A percentile compares a stretch with the other conserved stretches of the same genome.
Evolutionary conservation across 495 filamentous ascomycete species (phyloP).

Genomic region (Copromyces sp.): DNA sequence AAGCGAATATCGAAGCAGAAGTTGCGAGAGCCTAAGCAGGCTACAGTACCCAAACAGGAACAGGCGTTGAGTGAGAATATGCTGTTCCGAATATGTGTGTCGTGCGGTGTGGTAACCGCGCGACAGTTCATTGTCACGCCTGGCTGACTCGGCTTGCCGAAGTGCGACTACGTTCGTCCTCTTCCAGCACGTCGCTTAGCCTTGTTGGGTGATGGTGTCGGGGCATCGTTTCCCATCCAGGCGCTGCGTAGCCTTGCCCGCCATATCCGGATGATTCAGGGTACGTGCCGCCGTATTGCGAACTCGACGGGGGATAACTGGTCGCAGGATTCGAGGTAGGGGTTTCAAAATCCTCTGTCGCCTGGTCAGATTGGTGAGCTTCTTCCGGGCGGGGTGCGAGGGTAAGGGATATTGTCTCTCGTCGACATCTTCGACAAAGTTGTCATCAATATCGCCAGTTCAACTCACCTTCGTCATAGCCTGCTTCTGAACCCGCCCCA

Average conservation of each 20-base stretch:
- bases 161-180: conserved; percentile 60
- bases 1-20: not conserved
- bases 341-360: conserved; percentile 41
- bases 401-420: conserved; percentile 37
- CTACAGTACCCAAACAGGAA: not conserved
- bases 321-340: conserved; percentile 23
- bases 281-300: conserved; percentile 24
- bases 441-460: conserved; percentile 39
- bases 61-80: not conserved
- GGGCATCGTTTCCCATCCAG: conserved; percentile 71
- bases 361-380: conserved; percentile 31
- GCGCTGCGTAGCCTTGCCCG: conserved; percentile 53
- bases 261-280: conserved; percentile 33
- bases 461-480: conserved; percentile 49
- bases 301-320: conserved; percentile 27
- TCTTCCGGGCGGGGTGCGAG: conserved; percentile 21
- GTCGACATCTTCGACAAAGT: conserved; percentile 35
- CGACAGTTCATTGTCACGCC: conserved; percentile 16
- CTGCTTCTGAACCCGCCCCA: conserved; percentile 39
- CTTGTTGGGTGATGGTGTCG: conserved; percentile 91
- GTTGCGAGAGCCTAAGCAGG: not conserved
- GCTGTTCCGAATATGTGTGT: not conserved
- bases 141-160: conserved; percentile 41
- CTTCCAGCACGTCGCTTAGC: conserved; percentile 87
- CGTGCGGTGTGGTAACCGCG: not conserved